Base-by-base conservation (phyloP, 371 early-diverging fungal species). In the Coelomomyces lativittatus region DNA sequence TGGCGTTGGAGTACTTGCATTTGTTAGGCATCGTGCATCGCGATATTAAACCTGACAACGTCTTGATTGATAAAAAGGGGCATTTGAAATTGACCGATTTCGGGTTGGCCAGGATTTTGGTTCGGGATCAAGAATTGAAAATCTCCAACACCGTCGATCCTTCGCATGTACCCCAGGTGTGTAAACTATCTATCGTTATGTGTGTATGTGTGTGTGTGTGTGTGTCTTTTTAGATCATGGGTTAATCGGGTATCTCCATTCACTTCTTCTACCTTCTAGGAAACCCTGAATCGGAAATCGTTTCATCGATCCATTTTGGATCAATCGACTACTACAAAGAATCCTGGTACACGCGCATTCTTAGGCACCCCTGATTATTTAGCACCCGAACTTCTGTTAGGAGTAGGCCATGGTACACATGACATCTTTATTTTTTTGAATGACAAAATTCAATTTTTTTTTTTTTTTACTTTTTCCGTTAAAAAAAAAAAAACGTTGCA, bases 361-460 rank as follows among this genome's bases (percentile, higher is more conserved):
- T 62, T 85, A 21, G 97, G 98, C 8, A 92, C 96, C 2, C 92
- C 96, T 0, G 98, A 96, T 58, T 97, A 95, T 51, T 65, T 96
- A 50, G 91, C 96, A 0, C 96, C 95, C 0, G 97, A 95, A 55
- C 62, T 86, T 36, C 60, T 88, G 28, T 66, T 83, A 7, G 85
- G 85, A 3, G 65, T 83, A 17, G 81, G 81, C 15, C 85, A 88
- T 52, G 82, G 68, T 17, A 53, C 49, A 21, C 3, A n/a, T n/a
- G n/a, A n/a, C n/a, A n/a, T n/a, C n/a, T n/a, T n/a, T n/a, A n/a
- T n/a, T n/a, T n/a, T n/a, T n/a, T n/a, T n/a, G n/a, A n/a, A n/a
- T n/a, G n/a, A n/a, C n/a, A n/a, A n/a, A n/a, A n/a, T n/a, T n/a
- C n/a, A n/a, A n/a, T n/a, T n/a, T n/a, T n/a, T n/a, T n/a, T n/a